Conservation (phyloP, 163 green algal genomes). For the Trebouxiophyceae sp. region DNA sequence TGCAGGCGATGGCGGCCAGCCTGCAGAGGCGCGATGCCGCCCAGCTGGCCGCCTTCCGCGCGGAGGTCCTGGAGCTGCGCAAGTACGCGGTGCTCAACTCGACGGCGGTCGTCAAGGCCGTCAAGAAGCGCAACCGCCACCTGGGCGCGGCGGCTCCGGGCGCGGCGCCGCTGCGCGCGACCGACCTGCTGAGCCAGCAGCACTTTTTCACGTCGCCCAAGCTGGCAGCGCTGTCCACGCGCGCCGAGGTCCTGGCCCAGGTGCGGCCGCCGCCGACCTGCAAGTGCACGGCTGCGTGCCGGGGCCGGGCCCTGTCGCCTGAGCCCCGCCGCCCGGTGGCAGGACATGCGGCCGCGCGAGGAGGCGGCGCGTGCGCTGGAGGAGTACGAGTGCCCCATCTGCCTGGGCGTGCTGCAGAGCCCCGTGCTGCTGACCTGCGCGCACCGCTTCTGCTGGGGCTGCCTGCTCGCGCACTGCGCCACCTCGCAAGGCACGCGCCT, state of each 20-base stretch:
- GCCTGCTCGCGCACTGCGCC: constrained; percentile 59
- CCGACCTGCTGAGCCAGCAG: constrained; percentile 56
- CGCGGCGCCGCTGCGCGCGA: constrained; percentile 13
- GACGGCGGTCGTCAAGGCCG: constrained; percentile 75
- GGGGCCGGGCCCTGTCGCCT: neutral
- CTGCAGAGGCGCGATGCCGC: neutral
- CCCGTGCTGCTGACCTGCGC: constrained; percentile 81
- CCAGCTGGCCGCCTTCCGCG: constrained; percentile 18
- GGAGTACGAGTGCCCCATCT: constrained; percentile 81
- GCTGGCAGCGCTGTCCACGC: constrained; percentile 58
- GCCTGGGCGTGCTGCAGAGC: constrained; percentile 68
- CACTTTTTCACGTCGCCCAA: constrained; percentile 76
- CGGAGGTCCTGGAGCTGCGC: constrained; percentile 59
- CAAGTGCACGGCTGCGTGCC: neutral
- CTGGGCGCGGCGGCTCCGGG: constrained; percentile 12
- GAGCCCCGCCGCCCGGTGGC: constrained; percentile 22
- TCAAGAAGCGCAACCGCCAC: constrained; percentile 84
- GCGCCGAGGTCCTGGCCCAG: constrained; percentile 43
- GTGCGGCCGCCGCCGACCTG: constrained; percentile 4
- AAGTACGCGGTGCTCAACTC: constrained; percentile 84
- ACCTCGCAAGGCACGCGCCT: constrained; percentile 4
- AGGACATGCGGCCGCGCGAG: constrained; percentile 5
- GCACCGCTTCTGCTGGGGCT: constrained; percentile 87
- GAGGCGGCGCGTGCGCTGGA: constrained; percentile 18
- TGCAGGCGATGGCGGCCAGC: constrained; percentile 14